A percentile compares a stretch with the other conserved stretches of the same genome.
phyloP scores from a whole-genome alignment of 2,329 filamentous ascomycete species.

The Zarea fungicola region DNA sequence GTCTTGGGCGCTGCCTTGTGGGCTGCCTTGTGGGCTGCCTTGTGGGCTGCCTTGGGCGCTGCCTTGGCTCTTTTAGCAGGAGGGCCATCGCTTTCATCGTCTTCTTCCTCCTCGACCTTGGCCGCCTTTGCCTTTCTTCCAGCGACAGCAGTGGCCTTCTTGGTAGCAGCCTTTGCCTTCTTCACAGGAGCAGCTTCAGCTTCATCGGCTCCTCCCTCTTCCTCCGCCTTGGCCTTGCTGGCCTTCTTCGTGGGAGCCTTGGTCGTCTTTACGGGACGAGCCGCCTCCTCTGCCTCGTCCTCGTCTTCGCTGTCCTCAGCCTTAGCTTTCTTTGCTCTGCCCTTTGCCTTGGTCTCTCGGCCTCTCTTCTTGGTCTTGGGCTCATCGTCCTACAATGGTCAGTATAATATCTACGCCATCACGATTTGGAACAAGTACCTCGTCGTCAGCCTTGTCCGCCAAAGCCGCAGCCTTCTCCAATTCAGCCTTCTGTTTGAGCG shows the following conservation, averaged over 20 bases:
- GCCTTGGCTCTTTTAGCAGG: conserved; percentile 17
- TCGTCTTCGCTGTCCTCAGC: conserved; percentile 30
- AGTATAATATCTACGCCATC: too few relatives aligned
- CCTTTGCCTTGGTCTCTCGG: conserved; percentile 18
- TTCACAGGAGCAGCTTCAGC: conserved; percentile 17
- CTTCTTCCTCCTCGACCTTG: conserved; percentile 21
- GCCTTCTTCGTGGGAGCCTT: conserved; percentile 27
- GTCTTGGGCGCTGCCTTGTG: not conserved
- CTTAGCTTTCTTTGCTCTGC: conserved; percentile 13
- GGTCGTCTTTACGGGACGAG: conserved; percentile 24
- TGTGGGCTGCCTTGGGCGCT: not conserved
- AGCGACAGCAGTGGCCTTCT: conserved; percentile 15
- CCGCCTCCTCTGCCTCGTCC: conserved; percentile 18
- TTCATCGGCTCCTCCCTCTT: too few relatives aligned
- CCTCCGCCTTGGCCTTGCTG: conserved; percentile 21
- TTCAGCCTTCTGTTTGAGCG: conserved; percentile 29
- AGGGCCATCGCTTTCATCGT: conserved; percentile 17
- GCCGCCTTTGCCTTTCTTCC: conserved; percentile 14
- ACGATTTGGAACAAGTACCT: not conserved
- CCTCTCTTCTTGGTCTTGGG: conserved; percentile 28
- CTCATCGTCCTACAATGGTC: not conserved
- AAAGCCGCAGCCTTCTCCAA: too few relatives aligned
- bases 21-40: conserved; percentile 9
- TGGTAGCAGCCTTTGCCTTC: not conserved
- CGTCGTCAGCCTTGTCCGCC: conserved; percentile 14